Base-by-base conservation (phyloP, 306 rosid genomes). In the Medicago arabica region DNA sequence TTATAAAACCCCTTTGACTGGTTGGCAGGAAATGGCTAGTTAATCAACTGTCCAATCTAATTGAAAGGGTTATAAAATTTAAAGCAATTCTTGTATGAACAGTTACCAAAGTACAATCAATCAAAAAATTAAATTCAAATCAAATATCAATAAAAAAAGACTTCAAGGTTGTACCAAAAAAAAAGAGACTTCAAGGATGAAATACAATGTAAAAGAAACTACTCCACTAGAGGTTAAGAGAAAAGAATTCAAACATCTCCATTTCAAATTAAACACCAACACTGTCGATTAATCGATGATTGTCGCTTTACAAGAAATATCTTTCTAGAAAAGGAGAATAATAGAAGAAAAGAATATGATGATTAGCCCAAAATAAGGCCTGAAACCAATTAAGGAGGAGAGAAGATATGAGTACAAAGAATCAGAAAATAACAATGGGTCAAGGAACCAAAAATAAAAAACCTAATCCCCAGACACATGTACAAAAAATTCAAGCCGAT, bases 241-340 rank as follows among this genome's bases (percentile, higher is more conserved):
- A 65, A 34, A 28, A 65, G 69, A 28, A 81, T 74, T 31, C 55
- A 81, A 46, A 79, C 67, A 40, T 18, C 61, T 76, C 25, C 36
- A 64, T 65, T 82, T 58, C 82, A 83, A 85, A 92, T 81, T 90
- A 90, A 82, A 90, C 89, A 84, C 87, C 81, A 85, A 76, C 85
- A 87, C 87, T 76, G 86, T 82, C 88, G 83, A 89, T 83, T 86
- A 87, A 86, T 83, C 85, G 86, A 86, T 85, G 87, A 87, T 55
- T 72, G 87, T 88, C 89, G 57, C 90, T 95, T 95, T 95, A 95
- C 98, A 95, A 85, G 84, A 86, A 90, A 83, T 77, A 63, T 60
- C 43, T 63, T 82, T 68, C 78, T 80, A 40, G 54, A 73, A 71
- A 71, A 47, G 18, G 76, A 80, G 77, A 73, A 73, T n/a, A 59